Percentiles rank a stretch among this genome's conserved stretches.
Conservation (phyloP, 108 stramenopile species). For the Conticribra weissflogii region DNA sequence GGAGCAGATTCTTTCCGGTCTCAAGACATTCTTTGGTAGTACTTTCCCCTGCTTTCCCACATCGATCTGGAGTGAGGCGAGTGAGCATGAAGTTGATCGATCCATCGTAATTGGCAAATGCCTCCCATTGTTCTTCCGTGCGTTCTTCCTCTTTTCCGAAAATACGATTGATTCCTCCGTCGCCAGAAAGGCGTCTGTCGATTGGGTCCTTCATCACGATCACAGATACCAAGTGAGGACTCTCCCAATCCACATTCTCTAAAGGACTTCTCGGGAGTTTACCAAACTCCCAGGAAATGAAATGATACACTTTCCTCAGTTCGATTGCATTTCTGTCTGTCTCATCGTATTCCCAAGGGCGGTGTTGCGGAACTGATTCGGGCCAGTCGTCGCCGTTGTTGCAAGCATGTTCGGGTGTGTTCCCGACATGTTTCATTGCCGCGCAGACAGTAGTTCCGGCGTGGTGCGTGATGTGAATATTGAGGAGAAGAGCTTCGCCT, state of each 20-base stretch:
- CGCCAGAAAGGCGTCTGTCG: background rate
- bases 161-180: background rate
- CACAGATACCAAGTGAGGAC: background rate
- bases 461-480: constrained; percentile 52
- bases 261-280: background rate
- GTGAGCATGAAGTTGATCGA: background rate
- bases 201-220: background rate
- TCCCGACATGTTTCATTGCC: background rate
- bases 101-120: background rate
- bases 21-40: background rate
- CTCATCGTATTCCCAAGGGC: background rate
- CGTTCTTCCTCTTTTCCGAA: background rate
- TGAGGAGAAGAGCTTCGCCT: constrained; percentile 26
- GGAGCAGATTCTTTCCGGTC: background rate
- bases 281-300: background rate
- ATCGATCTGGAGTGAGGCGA: background rate
- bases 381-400: background rate
- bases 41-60: background rate
- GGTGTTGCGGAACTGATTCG: background rate
- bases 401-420: background rate
- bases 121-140: background rate
- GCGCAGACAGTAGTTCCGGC: constrained; percentile 30
- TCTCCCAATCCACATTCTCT: background rate
- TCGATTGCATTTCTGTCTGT: background rate
- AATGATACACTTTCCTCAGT: background rate